Evolutionary conservation across 1,284 basidiomycete species (phyloP).

Genomic region (Melampsora occidentalis): DNA sequence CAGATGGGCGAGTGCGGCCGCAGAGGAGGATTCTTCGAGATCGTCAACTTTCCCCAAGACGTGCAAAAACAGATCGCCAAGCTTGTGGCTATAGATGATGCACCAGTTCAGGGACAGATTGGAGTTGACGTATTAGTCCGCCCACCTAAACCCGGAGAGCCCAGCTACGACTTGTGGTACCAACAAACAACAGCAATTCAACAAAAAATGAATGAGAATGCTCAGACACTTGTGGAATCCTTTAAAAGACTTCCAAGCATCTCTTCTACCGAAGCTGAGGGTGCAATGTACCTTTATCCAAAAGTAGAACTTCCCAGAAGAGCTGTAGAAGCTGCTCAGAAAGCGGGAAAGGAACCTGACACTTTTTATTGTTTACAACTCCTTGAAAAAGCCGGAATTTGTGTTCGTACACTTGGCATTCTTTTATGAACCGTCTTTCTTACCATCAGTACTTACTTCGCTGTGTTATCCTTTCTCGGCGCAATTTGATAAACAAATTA

Average conservation of each 20-base stretch:
- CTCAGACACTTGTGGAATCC: conserved; percentile 68
- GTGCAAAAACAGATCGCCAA: conserved; percentile 85
- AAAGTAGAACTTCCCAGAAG: conserved; percentile 67
- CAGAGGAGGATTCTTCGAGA: conserved; percentile 89
- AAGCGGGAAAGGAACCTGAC: conserved; percentile 74
- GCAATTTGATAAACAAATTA: too few relatives aligned
- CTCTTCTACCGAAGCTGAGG: conserved; percentile 80
- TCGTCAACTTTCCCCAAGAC: conserved; percentile 71
- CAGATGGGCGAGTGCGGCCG: conserved; percentile 90
- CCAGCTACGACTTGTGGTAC: conserved; percentile 73
- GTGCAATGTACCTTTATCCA: conserved; percentile 85
- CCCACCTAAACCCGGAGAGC: conserved; percentile 71
- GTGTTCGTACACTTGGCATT: conserved; percentile 55
- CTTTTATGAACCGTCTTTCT: background rate
- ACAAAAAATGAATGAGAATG: conserved; percentile 68
- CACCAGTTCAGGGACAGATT: conserved; percentile 81
- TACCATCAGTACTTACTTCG: background rate
- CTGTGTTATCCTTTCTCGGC: background rate
- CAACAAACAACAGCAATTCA: conserved; percentile 77
- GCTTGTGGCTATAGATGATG: conserved; percentile 82
- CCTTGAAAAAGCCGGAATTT: conserved; percentile 82
- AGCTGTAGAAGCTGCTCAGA: conserved; percentile 70
- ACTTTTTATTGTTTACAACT: conserved; percentile 79
- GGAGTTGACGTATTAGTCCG: conserved; percentile 86
- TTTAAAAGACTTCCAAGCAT: conserved; percentile 76